Conservation (phyloP, 495 filamentous ascomycete genomes). For the Astrocystis sublimbata region DNA sequence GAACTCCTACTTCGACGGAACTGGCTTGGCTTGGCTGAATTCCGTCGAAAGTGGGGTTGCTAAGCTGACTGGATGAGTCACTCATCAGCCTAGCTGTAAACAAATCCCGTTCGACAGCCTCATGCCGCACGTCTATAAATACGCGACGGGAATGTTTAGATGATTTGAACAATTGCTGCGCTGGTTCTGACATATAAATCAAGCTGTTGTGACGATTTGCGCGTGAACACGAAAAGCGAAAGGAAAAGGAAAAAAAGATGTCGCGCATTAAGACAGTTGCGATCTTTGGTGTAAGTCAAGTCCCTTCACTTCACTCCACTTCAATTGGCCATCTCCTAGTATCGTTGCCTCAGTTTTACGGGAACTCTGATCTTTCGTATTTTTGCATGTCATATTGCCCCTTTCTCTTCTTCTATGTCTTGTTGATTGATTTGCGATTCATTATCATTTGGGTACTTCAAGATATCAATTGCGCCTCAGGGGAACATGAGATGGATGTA, state of each 20-base stretch:
- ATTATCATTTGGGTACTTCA: too few relatives aligned
- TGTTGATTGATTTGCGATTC: too few relatives aligned
- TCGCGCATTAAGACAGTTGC: constrained; percentile 38
- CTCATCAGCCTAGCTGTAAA: neutral
- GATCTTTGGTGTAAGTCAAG: constrained; percentile 42
- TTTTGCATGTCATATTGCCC: neutral
- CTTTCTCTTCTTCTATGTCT: neutral
- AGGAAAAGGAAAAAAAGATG: constrained; percentile 32
- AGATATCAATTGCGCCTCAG: neutral
- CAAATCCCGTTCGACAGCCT: neutral
- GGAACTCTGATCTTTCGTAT: neutral
- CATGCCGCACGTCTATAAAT: neutral
- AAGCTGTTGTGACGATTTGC: too few relatives aligned
- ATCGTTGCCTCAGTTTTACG: too few relatives aligned
- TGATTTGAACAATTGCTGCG: neutral
- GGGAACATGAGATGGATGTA: neutral
- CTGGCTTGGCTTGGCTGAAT: constrained; percentile 3
- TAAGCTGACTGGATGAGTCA: neutral
- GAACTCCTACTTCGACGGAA: too few relatives aligned
- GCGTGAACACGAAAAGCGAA: too few relatives aligned
- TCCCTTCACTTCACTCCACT: too few relatives aligned
- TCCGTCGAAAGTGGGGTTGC: constrained; percentile 4
- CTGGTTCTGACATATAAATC: too few relatives aligned
- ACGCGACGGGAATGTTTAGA: neutral
- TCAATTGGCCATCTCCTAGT: too few relatives aligned